Conservation (phyloP, 208 protist genomes). For the Trypanosoma boissoni region DNA sequence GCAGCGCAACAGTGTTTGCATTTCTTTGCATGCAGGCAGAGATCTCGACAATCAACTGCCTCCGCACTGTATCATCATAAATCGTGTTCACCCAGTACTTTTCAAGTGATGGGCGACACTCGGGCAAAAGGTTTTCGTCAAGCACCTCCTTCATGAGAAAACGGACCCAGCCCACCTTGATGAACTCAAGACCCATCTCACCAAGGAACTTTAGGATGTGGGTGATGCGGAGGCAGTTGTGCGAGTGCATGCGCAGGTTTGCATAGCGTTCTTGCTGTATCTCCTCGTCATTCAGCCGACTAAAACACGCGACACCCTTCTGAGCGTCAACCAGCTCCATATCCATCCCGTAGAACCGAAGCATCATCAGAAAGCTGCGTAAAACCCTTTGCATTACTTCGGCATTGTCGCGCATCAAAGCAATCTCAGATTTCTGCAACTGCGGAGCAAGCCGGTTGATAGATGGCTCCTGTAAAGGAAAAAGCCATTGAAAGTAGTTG, state of each 20-base stretch:
- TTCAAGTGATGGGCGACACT: constrained; percentile 22
- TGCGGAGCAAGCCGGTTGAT: constrained; percentile 62
- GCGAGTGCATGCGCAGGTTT: constrained; percentile 36
- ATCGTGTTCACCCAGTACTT: constrained; percentile 30
- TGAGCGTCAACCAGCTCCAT: constrained; percentile 23
- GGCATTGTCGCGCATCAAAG: constrained; percentile 34
- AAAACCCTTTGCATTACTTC: constrained; percentile 40
- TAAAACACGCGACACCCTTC: background rate
- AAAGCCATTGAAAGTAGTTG: constrained; percentile 79
- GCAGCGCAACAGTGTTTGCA: too few relatives aligned
- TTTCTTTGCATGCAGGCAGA: background rate
- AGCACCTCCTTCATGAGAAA: constrained; percentile 49
- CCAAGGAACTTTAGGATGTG: constrained; percentile 73
- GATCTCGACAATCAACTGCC: constrained; percentile 7
- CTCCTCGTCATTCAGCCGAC: background rate
- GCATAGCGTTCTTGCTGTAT: constrained; percentile 24
- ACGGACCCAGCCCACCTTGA: constrained; percentile 57
- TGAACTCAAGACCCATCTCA: constrained; percentile 53
- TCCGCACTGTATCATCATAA: constrained; percentile 18
- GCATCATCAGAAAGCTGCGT: constrained; percentile 55
- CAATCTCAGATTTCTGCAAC: constrained; percentile 46
- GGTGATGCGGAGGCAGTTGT: constrained; percentile 76
- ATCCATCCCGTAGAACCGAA: constrained; percentile 73
- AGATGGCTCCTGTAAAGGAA: constrained; percentile 68
- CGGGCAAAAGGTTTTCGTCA: background rate